A percentile compares a stretch with the other conserved stretches of the same genome.
These are phyloP conservation scores for Dryas alaskensis DNA, from an alignment of 306 rosid genomes.

Conservation along the genomic window DNA sequence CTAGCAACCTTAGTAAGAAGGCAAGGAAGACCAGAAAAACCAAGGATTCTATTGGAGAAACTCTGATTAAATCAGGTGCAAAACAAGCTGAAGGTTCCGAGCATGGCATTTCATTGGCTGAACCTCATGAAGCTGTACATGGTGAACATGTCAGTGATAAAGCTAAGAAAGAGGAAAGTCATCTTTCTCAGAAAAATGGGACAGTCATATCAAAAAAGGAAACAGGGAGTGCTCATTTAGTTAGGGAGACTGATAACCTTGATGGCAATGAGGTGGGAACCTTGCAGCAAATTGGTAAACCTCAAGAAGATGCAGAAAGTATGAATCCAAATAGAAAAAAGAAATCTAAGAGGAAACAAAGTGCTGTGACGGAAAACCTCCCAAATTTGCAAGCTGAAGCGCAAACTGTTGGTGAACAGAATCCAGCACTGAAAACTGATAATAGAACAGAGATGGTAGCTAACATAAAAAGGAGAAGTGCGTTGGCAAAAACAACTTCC, in stretches of 20 bases:
- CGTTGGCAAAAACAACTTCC: conserved; percentile 19
- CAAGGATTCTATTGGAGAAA: conserved; percentile 32
- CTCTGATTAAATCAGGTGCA: conserved; percentile 14
- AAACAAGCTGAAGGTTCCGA: conserved; percentile 31
- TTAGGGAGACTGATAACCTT: conserved; percentile 22
- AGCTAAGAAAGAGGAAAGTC: conserved; percentile 28
- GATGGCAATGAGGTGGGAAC: conserved; percentile 27
- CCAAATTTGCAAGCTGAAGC: conserved; percentile 36
- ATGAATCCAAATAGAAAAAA: conserved; percentile 33
- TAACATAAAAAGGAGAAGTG: conserved; percentile 20
- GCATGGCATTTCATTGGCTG: conserved; percentile 23
- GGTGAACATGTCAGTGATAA: conserved; percentile 36
- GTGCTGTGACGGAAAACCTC: conserved; percentile 29
- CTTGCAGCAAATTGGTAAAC: conserved; percentile 31
- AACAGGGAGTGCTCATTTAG: conserved; percentile 23
- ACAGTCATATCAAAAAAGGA: conserved; percentile 26
- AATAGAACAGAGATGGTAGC: conserved; percentile 12
- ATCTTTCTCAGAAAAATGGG: conserved; percentile 39
- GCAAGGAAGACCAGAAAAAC: conserved; percentile 37
- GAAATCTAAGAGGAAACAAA: conserved; percentile 48
- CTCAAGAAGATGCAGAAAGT: conserved; percentile 34
- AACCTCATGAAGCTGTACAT: conserved; percentile 30
- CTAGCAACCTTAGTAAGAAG: conserved; percentile 33
- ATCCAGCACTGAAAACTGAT: conserved; percentile 26
- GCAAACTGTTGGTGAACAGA: conserved; percentile 25